phyloP scores from a whole-genome alignment of 371 early-diverging fungal genomes.

The Mucor piriformis region DNA sequence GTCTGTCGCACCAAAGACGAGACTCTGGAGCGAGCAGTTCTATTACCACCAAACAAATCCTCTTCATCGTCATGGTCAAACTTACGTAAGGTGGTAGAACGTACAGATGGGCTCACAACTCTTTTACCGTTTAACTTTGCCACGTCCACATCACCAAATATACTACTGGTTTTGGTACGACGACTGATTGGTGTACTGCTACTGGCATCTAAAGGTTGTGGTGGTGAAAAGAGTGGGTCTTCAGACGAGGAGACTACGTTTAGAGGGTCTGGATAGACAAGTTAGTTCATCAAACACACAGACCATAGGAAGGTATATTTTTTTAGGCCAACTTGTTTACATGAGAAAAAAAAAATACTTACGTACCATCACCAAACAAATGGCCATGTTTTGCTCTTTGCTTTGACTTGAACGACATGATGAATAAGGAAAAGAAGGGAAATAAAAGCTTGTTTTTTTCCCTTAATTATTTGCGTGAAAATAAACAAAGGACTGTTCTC shows the following conservation, averaged over 20 bases:
- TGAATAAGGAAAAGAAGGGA: no score
- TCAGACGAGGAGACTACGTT: conserved; percentile 32
- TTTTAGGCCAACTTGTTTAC: no score
- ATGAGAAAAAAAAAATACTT: neutral
- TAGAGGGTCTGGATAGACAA: conserved; percentile 35
- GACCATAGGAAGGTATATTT: no score
- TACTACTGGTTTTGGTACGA: conserved; percentile 13
- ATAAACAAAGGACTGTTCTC: no score
- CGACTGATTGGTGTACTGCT: conserved; percentile 19
- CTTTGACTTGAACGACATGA: conserved; percentile 49
- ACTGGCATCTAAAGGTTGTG: conserved; percentile 8
- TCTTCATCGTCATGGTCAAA: conserved; percentile 36
- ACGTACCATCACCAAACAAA: conserved; percentile 53
- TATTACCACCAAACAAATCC: conserved; percentile 27
- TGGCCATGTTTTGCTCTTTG: conserved; percentile 51
- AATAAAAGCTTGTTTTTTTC: no score
- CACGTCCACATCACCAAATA: conserved; percentile 55
- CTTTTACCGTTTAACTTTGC: conserved; percentile 27
- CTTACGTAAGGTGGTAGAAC: conserved; percentile 9
- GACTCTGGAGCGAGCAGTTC: conserved; percentile 1
- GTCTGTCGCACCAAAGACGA: neutral
- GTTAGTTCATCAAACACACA: no score
- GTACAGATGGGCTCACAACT: conserved; percentile 5
- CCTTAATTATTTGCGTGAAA: no score
- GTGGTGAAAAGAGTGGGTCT: conserved; percentile 32